Percentiles rank a stretch among this genome's conserved stretches.
These are phyloP conservation scores for Spizellomyces punctatus DNA, from an alignment of 192 early-diverging fungal species.

Conservation along the genomic window DNA sequence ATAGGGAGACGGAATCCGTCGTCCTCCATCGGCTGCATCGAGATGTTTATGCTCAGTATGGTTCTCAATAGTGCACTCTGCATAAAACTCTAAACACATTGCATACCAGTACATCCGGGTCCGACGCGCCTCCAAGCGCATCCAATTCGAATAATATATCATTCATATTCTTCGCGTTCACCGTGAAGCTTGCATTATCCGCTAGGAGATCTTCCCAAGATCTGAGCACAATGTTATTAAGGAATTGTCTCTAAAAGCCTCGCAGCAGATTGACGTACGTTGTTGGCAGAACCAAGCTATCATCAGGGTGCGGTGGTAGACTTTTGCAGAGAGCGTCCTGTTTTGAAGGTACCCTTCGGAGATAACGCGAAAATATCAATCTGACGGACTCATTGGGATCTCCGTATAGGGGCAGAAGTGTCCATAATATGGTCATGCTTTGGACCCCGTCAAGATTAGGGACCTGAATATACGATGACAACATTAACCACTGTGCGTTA, in stretches of 20 bases:
- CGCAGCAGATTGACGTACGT: background rate
- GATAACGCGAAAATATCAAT: slow-evolving; percentile 44
- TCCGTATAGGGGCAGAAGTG: slow-evolving; percentile 52
- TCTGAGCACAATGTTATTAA: no score
- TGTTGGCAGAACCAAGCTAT: slow-evolving; percentile 45
- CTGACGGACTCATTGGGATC: slow-evolving; percentile 52
- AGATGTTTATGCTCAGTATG: background rate
- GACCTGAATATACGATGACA: slow-evolving; percentile 17
- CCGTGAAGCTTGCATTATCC: slow-evolving; percentile 41
- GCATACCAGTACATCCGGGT: slow-evolving; percentile 37
- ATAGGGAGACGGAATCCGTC: slow-evolving; percentile 56
- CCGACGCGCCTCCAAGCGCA: slow-evolving; percentile 14
- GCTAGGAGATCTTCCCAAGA: slow-evolving; percentile 54
- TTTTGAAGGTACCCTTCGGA: slow-evolving; percentile 43
- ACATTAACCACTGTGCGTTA: background rate
- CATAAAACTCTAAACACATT: background rate
- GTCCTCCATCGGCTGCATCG: slow-evolving; percentile 46
- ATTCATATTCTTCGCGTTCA: slow-evolving; percentile 44
- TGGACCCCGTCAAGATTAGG: slow-evolving; percentile 42
- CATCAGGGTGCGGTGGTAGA: slow-evolving; percentile 53
- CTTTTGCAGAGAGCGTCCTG: slow-evolving; percentile 38
- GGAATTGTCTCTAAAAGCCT: no score
- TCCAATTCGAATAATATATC: slow-evolving; percentile 46
- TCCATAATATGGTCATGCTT: slow-evolving; percentile 43
- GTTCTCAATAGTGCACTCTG: background rate